A percentile compares a stretch with the other conserved stretches of the same genome.
Conservation (phyloP, 805 yeast genomes). For the Candida montana region DNA sequence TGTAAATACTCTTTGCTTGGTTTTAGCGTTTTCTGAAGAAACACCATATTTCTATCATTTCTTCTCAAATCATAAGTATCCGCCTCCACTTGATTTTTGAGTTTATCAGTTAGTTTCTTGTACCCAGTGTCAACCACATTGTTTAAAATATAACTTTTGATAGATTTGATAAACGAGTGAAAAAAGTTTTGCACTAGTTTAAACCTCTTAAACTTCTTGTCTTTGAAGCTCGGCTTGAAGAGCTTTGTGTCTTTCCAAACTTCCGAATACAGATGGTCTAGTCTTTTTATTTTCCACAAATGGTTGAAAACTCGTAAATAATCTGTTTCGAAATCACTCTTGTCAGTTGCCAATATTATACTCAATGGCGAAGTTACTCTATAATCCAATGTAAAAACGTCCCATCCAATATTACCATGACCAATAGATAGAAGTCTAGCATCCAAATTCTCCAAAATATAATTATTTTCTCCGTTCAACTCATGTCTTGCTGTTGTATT, state of each 20-base stretch:
- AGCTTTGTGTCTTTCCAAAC: conserved; percentile 41
- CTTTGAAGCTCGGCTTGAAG: conserved; percentile 20
- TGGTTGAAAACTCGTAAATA: conserved; percentile 82
- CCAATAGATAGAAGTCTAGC: conserved; percentile 75
- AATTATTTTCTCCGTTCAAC: conserved; percentile 28
- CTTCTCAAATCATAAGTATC: conserved; percentile 26
- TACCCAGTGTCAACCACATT: conserved; percentile 29
- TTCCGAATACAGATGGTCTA: conserved; percentile 44
- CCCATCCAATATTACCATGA: conserved; percentile 82
- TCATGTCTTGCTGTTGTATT: conserved; percentile 44
- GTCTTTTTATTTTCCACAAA: conserved; percentile 71
- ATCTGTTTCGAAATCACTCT: conserved; percentile 41
- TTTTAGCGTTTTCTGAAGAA: conserved; percentile 21
- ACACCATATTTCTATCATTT: not conserved
- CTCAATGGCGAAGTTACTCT: conserved; percentile 47
- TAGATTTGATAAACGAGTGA: conserved; percentile 26
- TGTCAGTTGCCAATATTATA: conserved; percentile 47
- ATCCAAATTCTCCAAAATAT: conserved; percentile 56
- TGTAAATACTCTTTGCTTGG: conserved; percentile 25
- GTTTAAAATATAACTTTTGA: conserved; percentile 28
- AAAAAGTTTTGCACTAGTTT: conserved; percentile 30
- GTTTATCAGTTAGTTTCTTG: conserved; percentile 27
- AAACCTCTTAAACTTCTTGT: conserved; percentile 26
- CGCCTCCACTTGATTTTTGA: conserved; percentile 17
- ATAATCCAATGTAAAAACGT: conserved; percentile 84